Evolutionary conservation across 2,329 filamentous ascomycete species (phyloP).

Genomic region (Ophiostoma himal-ulmi): DNA sequence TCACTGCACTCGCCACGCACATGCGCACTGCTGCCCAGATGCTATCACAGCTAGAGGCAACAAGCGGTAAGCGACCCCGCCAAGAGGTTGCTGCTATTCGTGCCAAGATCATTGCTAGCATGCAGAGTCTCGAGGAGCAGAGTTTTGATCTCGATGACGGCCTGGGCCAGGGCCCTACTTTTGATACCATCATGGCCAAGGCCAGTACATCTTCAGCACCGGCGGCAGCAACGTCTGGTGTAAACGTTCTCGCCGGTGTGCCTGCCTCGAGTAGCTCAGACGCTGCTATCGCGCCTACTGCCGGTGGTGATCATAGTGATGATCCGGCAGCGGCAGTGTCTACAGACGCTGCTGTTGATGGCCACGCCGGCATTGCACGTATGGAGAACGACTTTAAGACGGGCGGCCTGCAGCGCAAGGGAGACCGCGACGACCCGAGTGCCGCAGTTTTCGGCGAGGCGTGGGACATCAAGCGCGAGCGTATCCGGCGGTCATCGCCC

Average conservation of each 20-base stretch:
- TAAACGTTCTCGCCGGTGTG: neutral
- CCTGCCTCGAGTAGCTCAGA: neutral
- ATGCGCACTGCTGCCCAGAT: slow-evolving; percentile 85
- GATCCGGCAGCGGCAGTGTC: slow-evolving; percentile 15
- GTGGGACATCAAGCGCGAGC: slow-evolving; percentile 77
- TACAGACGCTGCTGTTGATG: slow-evolving; percentile 47
- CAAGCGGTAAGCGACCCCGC: slow-evolving; percentile 71
- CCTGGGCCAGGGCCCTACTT: slow-evolving; percentile 54
- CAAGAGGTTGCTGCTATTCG: slow-evolving; percentile 78
- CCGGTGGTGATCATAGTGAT: slow-evolving; percentile 11
- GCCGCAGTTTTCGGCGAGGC: slow-evolving; percentile 83
- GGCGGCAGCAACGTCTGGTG: slow-evolving; percentile 37
- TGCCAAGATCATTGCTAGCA: slow-evolving; percentile 81
- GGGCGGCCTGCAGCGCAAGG: slow-evolving; percentile 71
- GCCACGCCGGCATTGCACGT: slow-evolving; percentile 68
- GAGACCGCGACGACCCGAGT: slow-evolving; percentile 78
- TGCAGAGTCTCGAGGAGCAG: slow-evolving; percentile 82
- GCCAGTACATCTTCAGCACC: slow-evolving; percentile 42
- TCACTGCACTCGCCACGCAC: slow-evolving; percentile 75
- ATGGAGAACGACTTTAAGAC: slow-evolving; percentile 91
- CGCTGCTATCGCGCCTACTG: neutral
- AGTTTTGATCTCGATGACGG: slow-evolving; percentile 71
- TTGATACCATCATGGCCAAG: slow-evolving; percentile 76
- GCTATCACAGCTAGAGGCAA: slow-evolving; percentile 76
- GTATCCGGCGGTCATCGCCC: slow-evolving; percentile 74